Percentiles rank a stretch among this genome's conserved stretches.
phyloP scores from a whole-genome alignment of 139 green algal species.

The Pseudopediastrum boryanum region DNA sequence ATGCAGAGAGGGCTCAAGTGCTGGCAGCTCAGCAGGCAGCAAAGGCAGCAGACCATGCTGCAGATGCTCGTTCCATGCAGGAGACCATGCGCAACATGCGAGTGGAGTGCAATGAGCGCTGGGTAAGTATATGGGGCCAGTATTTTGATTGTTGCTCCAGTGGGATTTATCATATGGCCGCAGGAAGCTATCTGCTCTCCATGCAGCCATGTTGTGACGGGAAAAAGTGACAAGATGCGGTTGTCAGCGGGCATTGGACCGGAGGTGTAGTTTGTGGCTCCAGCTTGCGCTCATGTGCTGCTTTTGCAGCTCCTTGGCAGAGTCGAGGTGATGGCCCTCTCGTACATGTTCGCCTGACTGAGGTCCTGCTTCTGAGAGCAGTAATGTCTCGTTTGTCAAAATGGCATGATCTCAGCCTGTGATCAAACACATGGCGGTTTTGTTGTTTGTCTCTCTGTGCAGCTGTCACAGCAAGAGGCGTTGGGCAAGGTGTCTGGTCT shows the following conservation, averaged over 20 bases:
- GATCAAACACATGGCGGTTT: background rate
- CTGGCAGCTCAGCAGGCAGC: constrained; percentile 19
- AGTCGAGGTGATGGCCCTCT: background rate
- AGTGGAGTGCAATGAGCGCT: constrained; percentile 60
- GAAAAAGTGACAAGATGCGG: background rate
- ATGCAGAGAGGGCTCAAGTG: constrained; percentile 16
- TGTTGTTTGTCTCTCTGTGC: background rate
- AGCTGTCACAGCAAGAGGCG: constrained; percentile 9
- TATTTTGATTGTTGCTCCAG: background rate
- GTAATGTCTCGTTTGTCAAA: background rate
- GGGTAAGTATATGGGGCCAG: constrained; percentile 36
- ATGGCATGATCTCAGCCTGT: background rate
- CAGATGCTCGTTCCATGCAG: constrained; percentile 46
- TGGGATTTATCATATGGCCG: background rate
- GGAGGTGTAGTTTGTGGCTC: background rate
- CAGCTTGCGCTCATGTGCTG: background rate
- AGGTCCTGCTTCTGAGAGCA: background rate
- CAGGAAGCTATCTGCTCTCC: background rate
- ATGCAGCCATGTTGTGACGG: background rate
- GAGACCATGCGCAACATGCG: constrained; percentile 51
- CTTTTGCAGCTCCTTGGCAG: background rate
- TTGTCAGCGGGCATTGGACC: background rate
- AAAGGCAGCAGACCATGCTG: constrained; percentile 15
- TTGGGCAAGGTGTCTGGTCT: background rate
- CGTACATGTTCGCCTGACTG: background rate